phyloP scores from a whole-genome alignment of 2,329 filamentous ascomycete genomes.

The Nemania sp. region DNA sequence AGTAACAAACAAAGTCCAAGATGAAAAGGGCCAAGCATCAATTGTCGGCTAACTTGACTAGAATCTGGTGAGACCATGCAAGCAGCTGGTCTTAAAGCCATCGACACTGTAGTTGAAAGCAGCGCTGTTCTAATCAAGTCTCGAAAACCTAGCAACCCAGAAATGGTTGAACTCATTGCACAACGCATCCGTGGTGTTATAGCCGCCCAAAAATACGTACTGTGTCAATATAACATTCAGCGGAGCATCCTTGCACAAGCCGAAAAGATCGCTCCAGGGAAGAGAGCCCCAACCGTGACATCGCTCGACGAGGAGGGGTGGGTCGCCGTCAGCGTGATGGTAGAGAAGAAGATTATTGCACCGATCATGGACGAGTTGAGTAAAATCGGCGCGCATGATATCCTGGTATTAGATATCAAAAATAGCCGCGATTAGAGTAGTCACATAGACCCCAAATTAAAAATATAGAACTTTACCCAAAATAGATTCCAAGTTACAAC shows the following conservation, averaged over 20 bases:
- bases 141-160: constrained; percentile 81
- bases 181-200: constrained; percentile 93
- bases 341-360: constrained; percentile 87
- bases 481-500: background rate
- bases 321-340: constrained; percentile 96
- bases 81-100: constrained; percentile 91
- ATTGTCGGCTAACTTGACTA: constrained; percentile 52
- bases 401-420: constrained; percentile 86
- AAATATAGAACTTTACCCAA: background rate
- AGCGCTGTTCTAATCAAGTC: constrained; percentile 94
- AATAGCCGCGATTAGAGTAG: constrained; percentile 62
- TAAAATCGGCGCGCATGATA: constrained; percentile 82
- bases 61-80: constrained; percentile 99
- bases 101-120: constrained; percentile 91
- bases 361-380: constrained; percentile 87
- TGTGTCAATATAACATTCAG: constrained; percentile 96
- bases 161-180: constrained; percentile 85
- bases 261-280: constrained; percentile 86
- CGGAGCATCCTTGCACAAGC: constrained; percentile 75
- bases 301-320: constrained; percentile 87
- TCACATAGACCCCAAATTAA: background rate
- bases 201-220: constrained; percentile 90
- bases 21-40: background rate
- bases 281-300: constrained; percentile 93
- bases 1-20: constrained; percentile 53